These are phyloP conservation scores for Ogataea ganodermae DNA, from an alignment of 805 yeast species.

Conservation along the genomic window DNA sequence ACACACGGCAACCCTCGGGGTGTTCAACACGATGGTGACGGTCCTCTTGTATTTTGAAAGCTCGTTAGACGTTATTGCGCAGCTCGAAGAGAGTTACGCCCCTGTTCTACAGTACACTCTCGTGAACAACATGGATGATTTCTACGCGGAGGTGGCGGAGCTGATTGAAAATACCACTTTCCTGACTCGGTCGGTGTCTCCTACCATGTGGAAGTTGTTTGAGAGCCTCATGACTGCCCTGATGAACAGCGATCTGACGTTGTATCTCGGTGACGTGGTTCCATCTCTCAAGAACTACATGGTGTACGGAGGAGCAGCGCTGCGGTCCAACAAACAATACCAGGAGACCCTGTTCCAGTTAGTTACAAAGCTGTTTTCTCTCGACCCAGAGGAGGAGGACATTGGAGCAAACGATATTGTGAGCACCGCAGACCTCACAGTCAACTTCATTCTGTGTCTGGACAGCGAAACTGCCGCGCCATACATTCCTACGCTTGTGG, in stretches of 20 bases:
- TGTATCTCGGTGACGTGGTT: constrained; percentile 73
- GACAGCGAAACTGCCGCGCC: constrained; percentile 45
- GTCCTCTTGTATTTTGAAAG: constrained; percentile 86
- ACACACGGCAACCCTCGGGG: constrained; percentile 82
- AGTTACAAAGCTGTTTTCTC: constrained; percentile 43
- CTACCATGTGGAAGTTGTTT: constrained; percentile 74
- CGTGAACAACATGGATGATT: constrained; percentile 68
- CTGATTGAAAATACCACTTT: constrained; percentile 76
- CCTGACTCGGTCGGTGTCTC: constrained; percentile 59
- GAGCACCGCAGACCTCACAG: constrained; percentile 62
- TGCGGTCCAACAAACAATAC: constrained; percentile 48
- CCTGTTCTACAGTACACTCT: constrained; percentile 76
- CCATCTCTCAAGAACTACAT: constrained; percentile 76
- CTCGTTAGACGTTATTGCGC: constrained; percentile 64
- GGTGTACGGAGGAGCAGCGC: constrained; percentile 52
- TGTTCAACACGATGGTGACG: constrained; percentile 83
- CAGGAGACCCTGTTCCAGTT: constrained; percentile 53
- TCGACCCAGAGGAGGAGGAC: constrained; percentile 36
- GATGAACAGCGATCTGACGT: constrained; percentile 51
- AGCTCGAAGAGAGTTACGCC: constrained; percentile 69
- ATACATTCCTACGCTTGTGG: constrained; percentile 48
- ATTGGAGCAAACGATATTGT: constrained; percentile 58
- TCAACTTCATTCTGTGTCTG: constrained; percentile 61
- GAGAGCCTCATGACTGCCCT: constrained; percentile 44
- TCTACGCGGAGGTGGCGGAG: constrained; percentile 79